A percentile compares a stretch with the other conserved stretches of the same genome.
These are phyloP conservation scores for Nidula microcarpa DNA, from an alignment of 768 basidiomycete genomes.

Conservation along the genomic window DNA sequence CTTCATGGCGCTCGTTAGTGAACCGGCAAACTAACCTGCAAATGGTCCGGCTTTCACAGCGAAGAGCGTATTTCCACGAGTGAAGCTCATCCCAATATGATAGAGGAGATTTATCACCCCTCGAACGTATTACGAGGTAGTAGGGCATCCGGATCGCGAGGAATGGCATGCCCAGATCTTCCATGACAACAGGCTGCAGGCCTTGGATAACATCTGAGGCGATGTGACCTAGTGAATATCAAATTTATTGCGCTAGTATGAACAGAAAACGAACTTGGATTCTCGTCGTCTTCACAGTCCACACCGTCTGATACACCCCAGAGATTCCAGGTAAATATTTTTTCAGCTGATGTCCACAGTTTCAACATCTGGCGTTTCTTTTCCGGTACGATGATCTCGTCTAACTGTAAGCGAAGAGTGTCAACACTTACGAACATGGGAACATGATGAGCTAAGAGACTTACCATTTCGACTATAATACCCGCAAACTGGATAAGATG, in stretches of 20 bases:
- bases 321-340: conserved; percentile 36
- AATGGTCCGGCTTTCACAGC: conserved; percentile 70
- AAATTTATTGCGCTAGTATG: not conserved
- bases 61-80: conserved; percentile 60
- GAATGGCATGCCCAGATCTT: conserved; percentile 55
- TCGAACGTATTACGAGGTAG: conserved; percentile 65
- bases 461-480: conserved; percentile 38
- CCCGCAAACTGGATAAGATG: conserved; percentile 38
- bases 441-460: conserved; percentile 2
- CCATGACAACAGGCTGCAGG: conserved; percentile 31
- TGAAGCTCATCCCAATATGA: conserved; percentile 30
- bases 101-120: conserved; percentile 43
- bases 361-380: conserved; percentile 30
- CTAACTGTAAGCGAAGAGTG: conserved; percentile 42
- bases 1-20: too few species aligned
- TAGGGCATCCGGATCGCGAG: conserved; percentile 71
- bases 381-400: conserved; percentile 56
- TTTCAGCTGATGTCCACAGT: conserved; percentile 57
- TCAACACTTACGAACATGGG: not conserved
- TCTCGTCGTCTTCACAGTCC: conserved; percentile 59
- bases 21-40: conserved; percentile 35
- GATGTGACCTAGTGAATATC: not conserved
- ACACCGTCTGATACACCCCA: conserved; percentile 43
- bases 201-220: conserved; percentile 50
- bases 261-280: conserved; percentile 49